Percentiles rank a stretch among this genome's conserved stretches.
These are phyloP conservation scores for Alisma plantagoaquatica DNA, from an alignment of 106 monocot genomes.

Conservation along the genomic window DNA sequence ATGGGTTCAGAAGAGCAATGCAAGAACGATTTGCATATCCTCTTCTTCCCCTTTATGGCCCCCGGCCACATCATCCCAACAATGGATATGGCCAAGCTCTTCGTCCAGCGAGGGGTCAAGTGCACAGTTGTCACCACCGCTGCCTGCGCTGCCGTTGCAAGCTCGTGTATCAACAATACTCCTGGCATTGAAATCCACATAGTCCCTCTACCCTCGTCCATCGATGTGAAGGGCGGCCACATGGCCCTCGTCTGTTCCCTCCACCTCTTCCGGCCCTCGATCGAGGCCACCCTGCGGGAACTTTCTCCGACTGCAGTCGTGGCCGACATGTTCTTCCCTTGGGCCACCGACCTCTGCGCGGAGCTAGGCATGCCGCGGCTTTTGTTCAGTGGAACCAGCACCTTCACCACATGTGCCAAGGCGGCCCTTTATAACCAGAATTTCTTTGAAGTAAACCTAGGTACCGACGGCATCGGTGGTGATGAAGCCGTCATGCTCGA, in stretches of 20 bases:
- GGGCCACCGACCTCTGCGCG: background rate
- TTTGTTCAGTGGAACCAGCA: background rate
- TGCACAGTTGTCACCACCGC: conserved; percentile 28
- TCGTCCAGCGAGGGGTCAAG: conserved; percentile 9
- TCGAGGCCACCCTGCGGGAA: background rate
- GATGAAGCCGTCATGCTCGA: background rate
- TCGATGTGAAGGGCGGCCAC: background rate
- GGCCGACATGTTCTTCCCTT: background rate
- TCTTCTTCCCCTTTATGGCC: conserved; percentile 15
- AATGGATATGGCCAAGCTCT: conserved; percentile 7
- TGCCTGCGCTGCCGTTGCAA: conserved; percentile 14
- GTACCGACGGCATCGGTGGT: background rate
- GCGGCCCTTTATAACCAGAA: background rate
- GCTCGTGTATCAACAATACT: no score
- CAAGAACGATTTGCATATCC: no score
- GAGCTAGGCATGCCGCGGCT: background rate
- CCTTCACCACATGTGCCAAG: background rate
- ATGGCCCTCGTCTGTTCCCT: conserved; percentile 7
- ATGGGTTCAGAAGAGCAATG: no score
- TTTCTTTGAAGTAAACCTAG: background rate
- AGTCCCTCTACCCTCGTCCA: background rate
- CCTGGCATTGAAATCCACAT: no score
- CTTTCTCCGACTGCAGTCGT: background rate
- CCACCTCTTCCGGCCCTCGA: conserved; percentile 1
- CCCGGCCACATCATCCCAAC: conserved; percentile 6